Base-by-base conservation (phyloP, 2,329 filamentous ascomycete species). In the Coniochaeta sp. region DNA sequence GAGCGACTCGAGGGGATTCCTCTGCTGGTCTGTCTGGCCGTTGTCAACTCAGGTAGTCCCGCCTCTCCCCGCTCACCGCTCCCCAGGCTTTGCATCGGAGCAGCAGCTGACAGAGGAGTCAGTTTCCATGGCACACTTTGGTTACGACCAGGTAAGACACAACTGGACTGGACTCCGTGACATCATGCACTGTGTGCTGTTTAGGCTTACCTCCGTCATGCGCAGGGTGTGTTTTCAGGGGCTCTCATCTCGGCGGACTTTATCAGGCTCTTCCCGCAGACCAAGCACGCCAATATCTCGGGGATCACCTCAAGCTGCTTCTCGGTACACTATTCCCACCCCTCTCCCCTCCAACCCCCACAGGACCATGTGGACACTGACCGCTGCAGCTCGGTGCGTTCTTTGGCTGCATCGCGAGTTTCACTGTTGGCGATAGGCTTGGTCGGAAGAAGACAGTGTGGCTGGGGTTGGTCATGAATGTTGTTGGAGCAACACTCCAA, bases 271-370 rank as follows among this genome's bases (percentile, higher is more conserved):
- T 72, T 73, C 50, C 70, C 69, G 2, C 55, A 69, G 51, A 68
- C 66, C 1, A 56, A 57, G 12, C 53, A 72, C 26, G 62, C 70
- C 6, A 69, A 66, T 49, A 67, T 73, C 27, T 73, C 70, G 1
- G 72, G 71, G 8, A 72, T 73, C 48, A 69, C 67, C 1, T 71
- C 71, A 1, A 72, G 69, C 49, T 71, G 68, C 51, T 74, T 74
- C 52, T 65, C 71, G 20, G 69, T 72, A 55, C 13, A 3, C 14
- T 27, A 8, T 30, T 20, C 9, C 18, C 18, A 6, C n/a, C 6
- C 22, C 13, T 6, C 9, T 45, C 6, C 40, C n/a, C 3, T 26
- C 33, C 12, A 26, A 22, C 16, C 12, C 6, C 6, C 30, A 8
- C 13, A 26, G 2, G n/a, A n/a, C n/a, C n/a, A n/a, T n/a, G n/a